phyloP scores from a whole-genome alignment of 345 rosid species.

The Rubroshorea leprosula region DNA sequence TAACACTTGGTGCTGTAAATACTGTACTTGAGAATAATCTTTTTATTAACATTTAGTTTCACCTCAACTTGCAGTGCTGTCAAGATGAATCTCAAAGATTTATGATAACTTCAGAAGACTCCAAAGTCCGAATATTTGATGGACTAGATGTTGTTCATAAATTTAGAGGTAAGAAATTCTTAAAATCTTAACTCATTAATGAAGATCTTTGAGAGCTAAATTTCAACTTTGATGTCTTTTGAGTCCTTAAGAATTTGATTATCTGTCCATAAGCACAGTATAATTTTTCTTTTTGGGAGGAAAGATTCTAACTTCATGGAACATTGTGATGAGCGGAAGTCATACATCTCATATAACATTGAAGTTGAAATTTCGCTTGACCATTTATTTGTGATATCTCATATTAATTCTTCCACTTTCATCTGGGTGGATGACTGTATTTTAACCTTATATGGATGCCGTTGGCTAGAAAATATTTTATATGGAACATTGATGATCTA shows the following conservation, averaged over 20 bases:
- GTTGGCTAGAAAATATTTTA: too few species aligned
- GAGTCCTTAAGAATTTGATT: too few species aligned
- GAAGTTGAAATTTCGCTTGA: too few species aligned
- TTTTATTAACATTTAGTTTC: slow-evolving; percentile 10
- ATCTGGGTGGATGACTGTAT: too few species aligned
- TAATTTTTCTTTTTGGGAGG: neutral
- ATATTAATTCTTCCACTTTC: too few species aligned
- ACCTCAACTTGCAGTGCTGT: slow-evolving; percentile 45
- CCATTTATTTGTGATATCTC: too few species aligned
- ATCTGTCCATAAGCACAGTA: neutral
- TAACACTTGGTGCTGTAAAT: neutral
- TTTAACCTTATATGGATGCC: too few species aligned
- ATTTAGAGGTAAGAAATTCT: slow-evolving; percentile 49
- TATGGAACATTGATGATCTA: too few species aligned
- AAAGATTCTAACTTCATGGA: neutral
- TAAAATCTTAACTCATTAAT: too few species aligned
- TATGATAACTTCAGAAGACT: slow-evolving; percentile 75
- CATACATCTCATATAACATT: too few species aligned
- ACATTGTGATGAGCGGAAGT: too few species aligned
- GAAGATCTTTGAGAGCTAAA: too few species aligned
- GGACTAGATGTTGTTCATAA: slow-evolving; percentile 48
- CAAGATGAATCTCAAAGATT: slow-evolving; percentile 41
- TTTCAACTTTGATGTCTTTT: neutral
- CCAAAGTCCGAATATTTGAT: slow-evolving; percentile 58
- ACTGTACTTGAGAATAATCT: neutral